Evolutionary conservation across 352 stramenopile genomes (phyloP), one percentile per base, ranked within the genome.

Genomic region (Globisporangium sylvaticum): DNA sequence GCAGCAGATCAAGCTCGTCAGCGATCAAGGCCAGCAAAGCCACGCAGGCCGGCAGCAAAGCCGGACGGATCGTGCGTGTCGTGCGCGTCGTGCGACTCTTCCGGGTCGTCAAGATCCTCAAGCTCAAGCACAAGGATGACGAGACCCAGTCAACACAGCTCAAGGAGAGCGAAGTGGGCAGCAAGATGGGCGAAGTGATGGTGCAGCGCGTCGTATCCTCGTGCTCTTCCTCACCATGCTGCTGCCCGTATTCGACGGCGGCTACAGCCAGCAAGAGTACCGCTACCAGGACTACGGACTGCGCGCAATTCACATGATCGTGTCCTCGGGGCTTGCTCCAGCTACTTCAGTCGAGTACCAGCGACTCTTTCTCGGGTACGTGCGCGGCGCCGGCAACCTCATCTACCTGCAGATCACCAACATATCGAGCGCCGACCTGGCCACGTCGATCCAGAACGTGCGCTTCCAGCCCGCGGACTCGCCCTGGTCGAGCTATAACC

Each of bases 221-320:
- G 89, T 97, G 52, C 80, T 97, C 25, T 95, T 96, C 46, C 81
- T 97, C 56, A 75, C 96, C 58, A 92, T 97, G 71, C 64, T 96
- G 39, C 76, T 97, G n/a, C 90, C 91, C 3, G 71, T 91, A 6
- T 95, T 96, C 63, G 86, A 96, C 46, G 85, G 87, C 12, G 81
- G 88, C 27, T 94, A 94, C 67, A 82, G 65, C 5, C 77, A 94
- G 44, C 69, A 87, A 44, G 81, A 91, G 8, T 94, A 95, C 64
- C 81, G 85, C 8, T 91, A 94, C 64, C 89, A 97, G 72, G 82
- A 96, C 50, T 91, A 96, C 29, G 87, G 87, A 0, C 69, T 97
- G 22, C 85, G 77, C 56, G 79, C 85, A 58, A 89, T 90, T 50
- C 90, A 91, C 76, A 83, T 84, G 66, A 62, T 88, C 24, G 65